Base-by-base conservation (phyloP, 2,329 filamentous ascomycete species). In the Fusarium neocosmosporiellum region DNA sequence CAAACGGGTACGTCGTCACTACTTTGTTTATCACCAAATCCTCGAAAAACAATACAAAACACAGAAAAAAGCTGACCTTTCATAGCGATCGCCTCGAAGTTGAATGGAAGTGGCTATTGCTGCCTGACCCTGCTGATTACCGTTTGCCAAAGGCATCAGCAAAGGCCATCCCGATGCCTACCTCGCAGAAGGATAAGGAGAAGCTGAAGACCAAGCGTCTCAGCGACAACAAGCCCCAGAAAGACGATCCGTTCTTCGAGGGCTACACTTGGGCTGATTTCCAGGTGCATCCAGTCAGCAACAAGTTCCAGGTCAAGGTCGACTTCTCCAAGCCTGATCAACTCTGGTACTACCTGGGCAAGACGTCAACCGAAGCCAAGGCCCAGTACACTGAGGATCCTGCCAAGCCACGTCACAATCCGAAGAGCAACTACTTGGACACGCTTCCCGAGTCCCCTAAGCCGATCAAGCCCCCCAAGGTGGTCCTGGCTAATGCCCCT, bases 311-410 rank as follows among this genome's bases (percentile, higher is more conserved):
- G 80, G 87, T 86, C 78, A 93, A 91, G 82, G 85, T 97, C 66
- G 90, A 97, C 78, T 81, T 98, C 10, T 83, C 83, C 69, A 93
- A 93, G 79, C 87, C 91, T 18, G 89, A 96, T 69, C 92, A 94
- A 79, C 81, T 98, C 20, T 98, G 95, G 94, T 89, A 94, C 83
- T 98, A 98, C 80, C 87, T 99, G 68, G 94, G 94, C 34, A 90
- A 90, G 80, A 89, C 88, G 22, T 98, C 96, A 24, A 98, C 96
- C 8, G 96, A 98, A 78, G 93, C 94, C 62, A 95, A 92, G 81
- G 92, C 95, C 29, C 94, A 97, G 80, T 99, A 96, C 83, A 97
- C 95, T 6, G 93, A 96, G 77, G 91, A 97, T 82, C 89, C 88
- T 48, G 71, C 78, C 10, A 86, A 82, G 14, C 86, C 83, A n/a